phyloP scores from a whole-genome alignment of 441 rosid species.

The Melastoma candidum region DNA sequence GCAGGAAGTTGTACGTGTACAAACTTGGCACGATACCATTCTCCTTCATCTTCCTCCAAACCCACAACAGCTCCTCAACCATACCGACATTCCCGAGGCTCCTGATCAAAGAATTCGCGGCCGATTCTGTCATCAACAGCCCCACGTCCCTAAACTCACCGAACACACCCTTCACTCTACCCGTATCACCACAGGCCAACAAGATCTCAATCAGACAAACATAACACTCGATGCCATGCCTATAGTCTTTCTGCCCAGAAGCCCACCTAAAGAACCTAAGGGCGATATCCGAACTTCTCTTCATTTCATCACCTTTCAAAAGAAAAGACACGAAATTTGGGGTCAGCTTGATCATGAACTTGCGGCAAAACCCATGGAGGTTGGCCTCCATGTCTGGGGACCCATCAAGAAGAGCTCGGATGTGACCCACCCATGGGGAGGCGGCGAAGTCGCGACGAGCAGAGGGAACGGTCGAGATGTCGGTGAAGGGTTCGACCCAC shows the following conservation, averaged over 20 bases:
- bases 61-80: conserved; percentile 68
- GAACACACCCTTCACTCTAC: conserved; percentile 27
- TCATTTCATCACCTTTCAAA: conserved; percentile 35
- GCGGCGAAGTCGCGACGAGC: conserved; percentile 25
- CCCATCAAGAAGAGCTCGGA: conserved; percentile 49
- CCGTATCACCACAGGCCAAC: conserved; percentile 33
- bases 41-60: conserved; percentile 69
- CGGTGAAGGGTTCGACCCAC: conserved; percentile 66
- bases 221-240: conserved; percentile 55
- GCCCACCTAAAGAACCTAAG: conserved; percentile 72
- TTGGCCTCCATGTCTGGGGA: conserved; percentile 56
- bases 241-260: conserved; percentile 53
- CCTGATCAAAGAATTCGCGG: conserved; percentile 17
- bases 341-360: conserved; percentile 53
- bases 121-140: conserved; percentile 27
- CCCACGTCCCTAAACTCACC: conserved; percentile 26
- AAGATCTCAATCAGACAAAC: conserved; percentile 53
- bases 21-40: conserved; percentile 59
- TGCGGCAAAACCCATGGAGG: conserved; percentile 38
- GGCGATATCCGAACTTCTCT: conserved; percentile 33
- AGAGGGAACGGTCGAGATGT: conserved; percentile 51
- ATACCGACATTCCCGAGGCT: conserved; percentile 50
- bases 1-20: conserved; percentile 34
- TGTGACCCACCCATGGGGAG: conserved; percentile 69
- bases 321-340: conserved; percentile 54